A percentile compares a stretch with the other conserved stretches of the same genome.
Evolutionary conservation across 192 early-diverging fungal genomes (phyloP).

Genomic region (Allomyces macrogynus): DNA sequence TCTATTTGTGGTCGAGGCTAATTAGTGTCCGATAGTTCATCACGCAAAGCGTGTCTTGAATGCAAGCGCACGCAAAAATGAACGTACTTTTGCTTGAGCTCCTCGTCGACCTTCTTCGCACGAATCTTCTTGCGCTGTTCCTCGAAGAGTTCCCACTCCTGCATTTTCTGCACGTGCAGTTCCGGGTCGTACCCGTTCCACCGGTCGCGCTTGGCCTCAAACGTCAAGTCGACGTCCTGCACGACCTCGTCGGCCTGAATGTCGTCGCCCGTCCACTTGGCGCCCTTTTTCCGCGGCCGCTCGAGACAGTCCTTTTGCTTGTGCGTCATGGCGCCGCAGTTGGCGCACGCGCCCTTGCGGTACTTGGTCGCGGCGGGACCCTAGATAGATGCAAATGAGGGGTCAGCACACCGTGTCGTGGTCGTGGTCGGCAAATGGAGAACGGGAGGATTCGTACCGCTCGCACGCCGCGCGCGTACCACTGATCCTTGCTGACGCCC

Average conservation of each 20-base stretch:
- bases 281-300: constrained; percentile 69
- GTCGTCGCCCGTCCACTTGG: constrained; percentile 65
- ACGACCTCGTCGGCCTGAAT: constrained; percentile 65
- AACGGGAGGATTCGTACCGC: constrained; percentile 13
- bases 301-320: constrained; percentile 88
- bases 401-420: background rate
- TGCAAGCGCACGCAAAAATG: too few species aligned
- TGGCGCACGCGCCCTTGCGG: constrained; percentile 87
- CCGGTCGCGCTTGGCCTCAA: constrained; percentile 90
- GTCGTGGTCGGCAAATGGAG: background rate
- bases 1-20: too few species aligned
- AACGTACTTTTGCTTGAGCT: constrained; percentile 2
- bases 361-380: constrained; percentile 76
- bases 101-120: constrained; percentile 49
- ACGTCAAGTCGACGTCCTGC: constrained; percentile 48
- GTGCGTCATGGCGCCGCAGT: constrained; percentile 93
- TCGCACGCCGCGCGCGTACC: constrained; percentile 61
- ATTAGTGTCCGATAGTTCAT: too few species aligned
- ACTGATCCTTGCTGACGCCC: constrained; percentile 25
- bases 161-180: constrained; percentile 46
- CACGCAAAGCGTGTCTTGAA: too few species aligned
- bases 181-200: constrained; percentile 95
- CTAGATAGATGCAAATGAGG: constrained; percentile 9
- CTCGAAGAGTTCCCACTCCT: constrained; percentile 81
- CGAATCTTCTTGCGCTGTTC: constrained; percentile 61